Conservation (phyloP, 306 rosid species). For the Biancaea sappan region DNA sequence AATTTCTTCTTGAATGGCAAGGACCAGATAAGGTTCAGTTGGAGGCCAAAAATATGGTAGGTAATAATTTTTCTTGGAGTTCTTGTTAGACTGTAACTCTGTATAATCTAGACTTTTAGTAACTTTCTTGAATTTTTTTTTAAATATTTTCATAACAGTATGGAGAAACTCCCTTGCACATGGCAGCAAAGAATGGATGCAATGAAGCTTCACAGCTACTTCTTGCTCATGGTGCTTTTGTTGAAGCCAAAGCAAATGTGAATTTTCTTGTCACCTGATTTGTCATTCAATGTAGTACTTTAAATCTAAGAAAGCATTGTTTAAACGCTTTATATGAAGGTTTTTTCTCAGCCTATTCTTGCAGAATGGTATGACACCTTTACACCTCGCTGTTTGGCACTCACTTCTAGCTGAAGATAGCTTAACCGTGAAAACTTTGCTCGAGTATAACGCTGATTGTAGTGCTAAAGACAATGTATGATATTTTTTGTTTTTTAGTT, state of each 20-base stretch:
- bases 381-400: conserved; percentile 94
- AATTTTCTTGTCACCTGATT: conserved; percentile 30
- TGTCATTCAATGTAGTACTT: conserved; percentile 28
- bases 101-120: conserved; percentile 12
- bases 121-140: conserved; percentile 7
- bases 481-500: conserved; percentile 22
- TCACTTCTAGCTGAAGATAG: conserved; percentile 75
- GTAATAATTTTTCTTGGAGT: conserved; percentile 8
- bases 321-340: conserved; percentile 28
- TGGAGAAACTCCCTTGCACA: conserved; percentile 96
- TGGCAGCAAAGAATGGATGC: conserved; percentile 96
- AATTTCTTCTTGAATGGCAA: conserved; percentile 77
- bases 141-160: conserved; percentile 59
- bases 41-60: conserved; percentile 94
- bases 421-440: conserved; percentile 69
- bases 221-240: conserved; percentile 75
- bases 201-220: conserved; percentile 68
- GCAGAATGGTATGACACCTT: conserved; percentile 97
- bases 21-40: conserved; percentile 66
- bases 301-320: conserved; percentile 14
- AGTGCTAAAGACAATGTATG: conserved; percentile 79
- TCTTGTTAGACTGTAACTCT: conserved; percentile 7
- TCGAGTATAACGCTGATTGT: conserved; percentile 81
- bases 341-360: conserved; percentile 31
- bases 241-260: conserved; percentile 93